These are phyloP conservation scores for Sideroxylon spinosum DNA, from an alignment of 179 eudicot species.

Conservation along the genomic window DNA sequence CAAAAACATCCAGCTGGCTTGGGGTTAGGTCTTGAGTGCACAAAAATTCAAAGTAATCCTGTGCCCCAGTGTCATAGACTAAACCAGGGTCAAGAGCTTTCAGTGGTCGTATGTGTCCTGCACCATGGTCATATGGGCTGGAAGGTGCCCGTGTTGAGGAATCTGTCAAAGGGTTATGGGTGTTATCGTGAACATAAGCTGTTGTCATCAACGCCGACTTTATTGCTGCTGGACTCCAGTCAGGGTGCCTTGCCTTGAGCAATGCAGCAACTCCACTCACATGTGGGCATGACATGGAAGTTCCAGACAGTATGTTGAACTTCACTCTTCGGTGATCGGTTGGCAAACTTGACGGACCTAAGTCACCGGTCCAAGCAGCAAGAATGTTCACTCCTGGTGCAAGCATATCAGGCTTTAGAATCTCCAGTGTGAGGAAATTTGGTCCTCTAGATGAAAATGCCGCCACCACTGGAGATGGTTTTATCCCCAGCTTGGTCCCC, in stretches of 20 bases:
- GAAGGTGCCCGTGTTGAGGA: slow-evolving; percentile 47
- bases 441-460: slow-evolving; percentile 91
- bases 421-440: slow-evolving; percentile 53
- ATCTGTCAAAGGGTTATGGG: slow-evolving; percentile 37
- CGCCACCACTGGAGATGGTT: slow-evolving; percentile 76
- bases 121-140: slow-evolving; percentile 62
- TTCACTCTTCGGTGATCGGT: slow-evolving; percentile 50
- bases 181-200: slow-evolving; percentile 61
- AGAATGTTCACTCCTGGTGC: slow-evolving; percentile 91
- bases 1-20: slow-evolving; percentile 46
- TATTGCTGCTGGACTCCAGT: slow-evolving; percentile 78
- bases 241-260: slow-evolving; percentile 65
- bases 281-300: slow-evolving; percentile 93
- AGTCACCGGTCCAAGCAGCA: slow-evolving; percentile 69
- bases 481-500: slow-evolving; percentile 56
- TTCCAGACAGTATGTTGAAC: slow-evolving; percentile 80
- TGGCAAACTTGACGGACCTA: slow-evolving; percentile 58
- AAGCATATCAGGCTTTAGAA: slow-evolving; percentile 69
- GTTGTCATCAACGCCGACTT: slow-evolving; percentile 95
- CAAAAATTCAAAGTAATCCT: slow-evolving; percentile 72
- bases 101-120: slow-evolving; percentile 81
- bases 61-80: slow-evolving; percentile 58
- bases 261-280: slow-evolving; percentile 85
- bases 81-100: slow-evolving; percentile 76
- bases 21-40: slow-evolving; percentile 55